Evolutionary conservation across 106 monocot species (phyloP), one percentile per base, ranked within the genome.

Genomic region (Chionographis japonica): DNA sequence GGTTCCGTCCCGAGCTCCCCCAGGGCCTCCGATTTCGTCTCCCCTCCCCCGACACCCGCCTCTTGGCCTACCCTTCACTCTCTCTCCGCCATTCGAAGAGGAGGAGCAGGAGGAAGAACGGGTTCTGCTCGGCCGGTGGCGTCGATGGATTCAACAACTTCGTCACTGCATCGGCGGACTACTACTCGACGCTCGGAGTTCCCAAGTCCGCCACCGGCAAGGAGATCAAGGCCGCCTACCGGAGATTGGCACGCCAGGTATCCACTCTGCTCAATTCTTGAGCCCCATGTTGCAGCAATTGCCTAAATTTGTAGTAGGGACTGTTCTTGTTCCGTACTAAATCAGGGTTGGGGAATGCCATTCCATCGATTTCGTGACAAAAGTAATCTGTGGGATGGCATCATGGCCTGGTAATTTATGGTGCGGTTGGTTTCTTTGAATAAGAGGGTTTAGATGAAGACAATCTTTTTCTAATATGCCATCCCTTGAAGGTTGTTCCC

Each of bases 201-300:
- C 67, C 91, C 13, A 80, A 78, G 70, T 86, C 91, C 11, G 95
- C 95, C 1, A 78, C 63, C 63, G 67, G 10, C 68, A 95, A 95
- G 76, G 86, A 95, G 75, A 95, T 95, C 74, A 95, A 95, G 80
- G 79, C 95, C 42, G 95, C 95, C 1, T 95, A 92, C 58, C 75
- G 95, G 8, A 81, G 61, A 39, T 74, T 95, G 54, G 95, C 95
- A 19, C 95, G 95, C 40, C 95, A 95, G 92, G 95, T 95, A 61
- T 19, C 63, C 50, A 50, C 42, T 72, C 18, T 1, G 20, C 27
- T 27, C 27, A 27, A 27, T 27, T 27, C 27, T 27, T 27, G 27
- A 27, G 27, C 27, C 27, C 27, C 27, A 27, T 27, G 27, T 27
- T 27, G 27, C 27, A 27, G 27, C 27, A 27, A 27, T 27, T 27